Base-by-base conservation (phyloP, 805 yeast genomes). In the Candida krabiensis region DNA sequence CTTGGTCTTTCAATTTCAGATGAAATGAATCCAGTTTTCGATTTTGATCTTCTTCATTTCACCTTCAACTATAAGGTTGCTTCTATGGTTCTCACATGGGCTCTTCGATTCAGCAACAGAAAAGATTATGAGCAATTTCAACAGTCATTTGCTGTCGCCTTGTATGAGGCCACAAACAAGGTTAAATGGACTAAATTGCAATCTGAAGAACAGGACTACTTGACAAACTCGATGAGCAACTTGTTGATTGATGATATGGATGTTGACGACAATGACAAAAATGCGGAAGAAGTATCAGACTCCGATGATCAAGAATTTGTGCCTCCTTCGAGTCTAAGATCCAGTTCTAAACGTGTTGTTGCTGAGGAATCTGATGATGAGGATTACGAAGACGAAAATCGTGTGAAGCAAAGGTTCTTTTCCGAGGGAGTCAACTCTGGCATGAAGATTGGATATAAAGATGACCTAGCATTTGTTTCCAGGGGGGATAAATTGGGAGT, bases 401-500 rank as follows among this genome's bases (percentile, higher is more conserved):
- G 8, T 18, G n/a, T 25, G 44, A 42, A 49, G 15, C 28, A 35
- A 26, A 42, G 47, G n/a, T 49, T 39, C 35, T 52, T 53, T 12
- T 50, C 63, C 19, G 46, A 46, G 14, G 56, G 43, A 26, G 52
- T 39, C 33, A 88, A 88, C 56, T 72, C 77, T 35, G 80, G 78
- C 16, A 68, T 89, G 53, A 80, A 85, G 1, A 80, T 87, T 7
- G 90, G 95, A 1, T 75, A 65, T 44, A 73, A 73, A 38, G 80
- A 80, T 49, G 82, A 86, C 52, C 70, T 93, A 24, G 75, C 95
- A 1, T 89, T 75, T 57, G 90, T 89, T 21, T 80, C 84, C 0
- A 77, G 95, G 49, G 96, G 89, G 12, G 67, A 86, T 57, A 78
- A 77, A 47, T 67, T 89, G 39, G 96, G 96, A 23, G 89, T 89